These are phyloP conservation scores for Tripterygium wilfordii DNA, from an alignment of 177 flowering plant species.

Conservation along the genomic window DNA sequence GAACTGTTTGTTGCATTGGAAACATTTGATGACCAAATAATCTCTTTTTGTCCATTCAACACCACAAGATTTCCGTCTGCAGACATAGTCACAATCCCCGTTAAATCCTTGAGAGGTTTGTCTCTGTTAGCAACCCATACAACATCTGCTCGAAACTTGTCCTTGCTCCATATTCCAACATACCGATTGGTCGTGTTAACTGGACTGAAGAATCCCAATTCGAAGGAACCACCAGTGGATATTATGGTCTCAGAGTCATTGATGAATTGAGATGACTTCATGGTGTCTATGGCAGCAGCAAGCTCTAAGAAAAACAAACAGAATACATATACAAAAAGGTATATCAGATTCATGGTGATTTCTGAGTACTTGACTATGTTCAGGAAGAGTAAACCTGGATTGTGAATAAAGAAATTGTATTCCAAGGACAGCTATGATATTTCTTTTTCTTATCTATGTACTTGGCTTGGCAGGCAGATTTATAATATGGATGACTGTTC, in stretches of 20 bases:
- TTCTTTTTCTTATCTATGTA: no score
- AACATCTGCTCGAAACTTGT: constrained; percentile 1
- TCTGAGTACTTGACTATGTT: no score
- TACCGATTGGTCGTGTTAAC: constrained; percentile 24
- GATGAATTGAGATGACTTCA: constrained; percentile 10
- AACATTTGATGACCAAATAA: constrained; percentile 26
- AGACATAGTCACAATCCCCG: constrained; percentile 20
- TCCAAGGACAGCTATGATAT: no score
- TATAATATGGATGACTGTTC: no score
- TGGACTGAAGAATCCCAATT: constrained; percentile 38
- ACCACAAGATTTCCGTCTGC: constrained; percentile 29
- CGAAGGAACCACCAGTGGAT: constrained; percentile 18
- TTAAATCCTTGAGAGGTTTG: constrained; percentile 21
- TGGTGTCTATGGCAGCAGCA: constrained; percentile 15
- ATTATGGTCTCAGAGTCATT: constrained; percentile 19
- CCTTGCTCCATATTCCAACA: constrained; percentile 30
- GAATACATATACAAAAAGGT: no score
- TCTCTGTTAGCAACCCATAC: constrained; percentile 45
- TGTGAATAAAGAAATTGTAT: no score
- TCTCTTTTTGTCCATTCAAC: constrained; percentile 14
- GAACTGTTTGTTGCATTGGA: constrained; percentile 7
- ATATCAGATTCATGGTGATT: no score
- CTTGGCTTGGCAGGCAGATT: no score
- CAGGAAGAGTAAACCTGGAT: no score
- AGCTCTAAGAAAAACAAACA: no score